phyloP scores from a whole-genome alignment of 768 basidiomycete species.

The Russula lepida region DNA sequence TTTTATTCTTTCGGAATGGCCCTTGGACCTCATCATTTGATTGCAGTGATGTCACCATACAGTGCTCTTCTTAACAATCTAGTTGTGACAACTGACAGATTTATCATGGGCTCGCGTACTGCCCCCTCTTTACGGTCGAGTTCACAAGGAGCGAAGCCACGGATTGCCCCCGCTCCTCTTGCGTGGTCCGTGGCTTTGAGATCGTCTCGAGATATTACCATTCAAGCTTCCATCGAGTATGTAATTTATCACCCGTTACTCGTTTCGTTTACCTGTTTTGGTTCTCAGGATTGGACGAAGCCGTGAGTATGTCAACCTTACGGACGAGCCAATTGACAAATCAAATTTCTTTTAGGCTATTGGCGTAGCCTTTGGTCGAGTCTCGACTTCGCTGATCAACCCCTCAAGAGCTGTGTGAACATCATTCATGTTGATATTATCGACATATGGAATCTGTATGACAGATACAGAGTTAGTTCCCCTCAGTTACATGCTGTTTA shows the following conservation, averaged over 20 bases:
- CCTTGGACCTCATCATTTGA: not conserved
- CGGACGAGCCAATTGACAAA: not conserved
- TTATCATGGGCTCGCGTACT: not conserved
- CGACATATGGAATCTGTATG: not conserved
- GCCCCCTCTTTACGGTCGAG: not conserved
- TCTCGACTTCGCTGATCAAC: constrained; percentile 33
- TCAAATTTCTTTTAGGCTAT: not conserved
- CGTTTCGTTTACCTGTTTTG: not conserved
- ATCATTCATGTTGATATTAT: not conserved
- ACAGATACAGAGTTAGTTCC: not conserved
- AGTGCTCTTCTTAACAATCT: not conserved
- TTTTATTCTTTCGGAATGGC: not conserved
- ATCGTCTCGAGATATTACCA: not conserved
- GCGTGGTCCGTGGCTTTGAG: constrained; percentile 1
- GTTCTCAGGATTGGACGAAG: not conserved
- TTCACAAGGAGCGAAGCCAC: not conserved
- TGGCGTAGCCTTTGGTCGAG: not conserved
- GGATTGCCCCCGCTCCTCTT: not conserved
- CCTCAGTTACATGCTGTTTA: not conserved
- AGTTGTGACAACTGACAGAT: not conserved
- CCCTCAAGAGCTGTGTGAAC: constrained; percentile 57
- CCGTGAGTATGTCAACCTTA: not conserved
- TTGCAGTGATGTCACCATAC: not conserved
- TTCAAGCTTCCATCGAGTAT: constrained; percentile 6
- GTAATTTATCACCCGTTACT: not conserved